Evolutionary conservation across 371 early-diverging fungal species (phyloP), one percentile per base, ranked within the genome.

Genomic region (Haplosporangium sp.): DNA sequence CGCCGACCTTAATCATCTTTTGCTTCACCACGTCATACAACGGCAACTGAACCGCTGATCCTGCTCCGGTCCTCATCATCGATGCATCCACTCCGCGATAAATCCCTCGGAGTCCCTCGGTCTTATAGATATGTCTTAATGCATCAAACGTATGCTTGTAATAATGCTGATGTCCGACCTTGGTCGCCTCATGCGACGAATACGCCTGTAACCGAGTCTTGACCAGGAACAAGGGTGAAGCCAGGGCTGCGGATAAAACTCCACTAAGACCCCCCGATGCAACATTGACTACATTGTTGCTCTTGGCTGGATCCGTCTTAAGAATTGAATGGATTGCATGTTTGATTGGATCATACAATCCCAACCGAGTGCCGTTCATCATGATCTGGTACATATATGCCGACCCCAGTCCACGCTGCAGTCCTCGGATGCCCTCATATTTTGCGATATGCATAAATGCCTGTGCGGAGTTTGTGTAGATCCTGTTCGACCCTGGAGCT

Each of bases 191-290:
- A 36, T 85, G 89, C 6, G 67, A 83, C 5, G 96, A 92, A 69
- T 90, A 93, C 2, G 96, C 91, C 81, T 98, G 98, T 89, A 96
- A 86, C 40, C 98, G 89, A n/a, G 98, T 98, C 80, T 98, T 98
- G 80, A 98, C 90, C 57, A 98, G 81, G 71, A 92, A 97, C 21
- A 98, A 75, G 5, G 99, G 99, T 13, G 94, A 93, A 5, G 95
- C 96, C 13, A 96, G 69, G 5, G 87, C 83, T 3, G 97, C 96
- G 0, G 96, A 98, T 16, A 92, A 83, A 6, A 95, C 81, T 36
- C 96, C 96, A 14, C 92, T 90, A 5, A 87, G 55, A 14, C 73
- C 73, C 42, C 80, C 80, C 3, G 80, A 73, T 7, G 58, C 58
- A 48, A 79, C 62, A 37, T 79, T 79, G 59, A 79, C 69, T 2